A percentile compares a stretch with the other conserved stretches of the same genome.
Conservation (phyloP, 78 protist species). For the Bodo saltans region DNA sequence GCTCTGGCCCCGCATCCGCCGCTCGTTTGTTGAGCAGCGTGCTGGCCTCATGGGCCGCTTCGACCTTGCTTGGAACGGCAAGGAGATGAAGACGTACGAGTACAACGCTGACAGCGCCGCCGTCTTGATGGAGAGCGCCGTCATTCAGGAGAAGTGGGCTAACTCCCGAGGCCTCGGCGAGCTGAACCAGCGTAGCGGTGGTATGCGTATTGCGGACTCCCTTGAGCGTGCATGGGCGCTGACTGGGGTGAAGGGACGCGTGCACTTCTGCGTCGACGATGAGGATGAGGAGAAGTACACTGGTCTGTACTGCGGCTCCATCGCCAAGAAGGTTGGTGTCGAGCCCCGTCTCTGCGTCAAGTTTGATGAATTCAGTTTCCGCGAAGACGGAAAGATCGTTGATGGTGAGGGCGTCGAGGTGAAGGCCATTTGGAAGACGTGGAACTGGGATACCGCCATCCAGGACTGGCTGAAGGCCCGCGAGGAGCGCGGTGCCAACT, state of each 20-base stretch:
- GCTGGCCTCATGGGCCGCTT: not conserved
- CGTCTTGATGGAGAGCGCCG: not conserved
- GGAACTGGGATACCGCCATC: not conserved
- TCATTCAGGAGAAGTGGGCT: not conserved
- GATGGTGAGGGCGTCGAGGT: not conserved
- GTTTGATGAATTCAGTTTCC: not conserved
- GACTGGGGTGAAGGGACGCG: not conserved
- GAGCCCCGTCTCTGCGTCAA: not conserved
- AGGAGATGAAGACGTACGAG: not conserved
- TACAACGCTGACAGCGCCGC: conserved; percentile 20
- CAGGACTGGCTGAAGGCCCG: not conserved
- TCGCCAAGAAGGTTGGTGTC: not conserved
- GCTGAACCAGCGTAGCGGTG: not conserved
- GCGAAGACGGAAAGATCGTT: not conserved
- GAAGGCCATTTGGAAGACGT: not conserved
- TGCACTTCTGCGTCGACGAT: not conserved
- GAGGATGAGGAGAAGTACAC: not conserved
- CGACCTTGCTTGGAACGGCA: not conserved
- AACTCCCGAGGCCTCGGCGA: not conserved
- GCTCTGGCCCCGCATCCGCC: not conserved
- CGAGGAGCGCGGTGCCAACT: not conserved
- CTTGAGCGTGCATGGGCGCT: not conserved
- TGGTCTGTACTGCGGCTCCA: not conserved
- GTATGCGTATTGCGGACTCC: not conserved
- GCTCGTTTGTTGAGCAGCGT: not conserved